Evolutionary conservation across 371 early-diverging fungal genomes (phyloP), one percentile per base, ranked within the genome.

Genomic region (Saksenaea vasiformis): DNA sequence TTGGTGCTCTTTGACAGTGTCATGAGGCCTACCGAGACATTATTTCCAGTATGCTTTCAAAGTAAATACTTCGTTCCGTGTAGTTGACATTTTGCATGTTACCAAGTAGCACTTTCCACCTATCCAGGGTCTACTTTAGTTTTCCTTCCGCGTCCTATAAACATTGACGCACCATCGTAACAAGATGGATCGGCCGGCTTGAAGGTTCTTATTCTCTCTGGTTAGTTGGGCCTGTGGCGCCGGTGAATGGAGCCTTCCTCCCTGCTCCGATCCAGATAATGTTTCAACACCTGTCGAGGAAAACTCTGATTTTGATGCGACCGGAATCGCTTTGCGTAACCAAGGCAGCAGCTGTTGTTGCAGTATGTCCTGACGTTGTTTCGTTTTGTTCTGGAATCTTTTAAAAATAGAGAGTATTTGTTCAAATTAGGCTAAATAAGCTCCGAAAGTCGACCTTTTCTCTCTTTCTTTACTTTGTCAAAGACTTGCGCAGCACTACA

Each of bases 1-100:
- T 54, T 55, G n/a, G 24, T 41, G 38, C 27, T 41, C 11, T 41
- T 47, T 19, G 51, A 27, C 24, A 13, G 26, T 2, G 9, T 34
- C 22, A 24, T 27, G 17, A 19, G 11, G 22, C 38, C 26, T 67
- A 80, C 80, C 81, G 74, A 55, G 75, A 67, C 67, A 81, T 75
- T 9, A 81, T 71, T 15, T 70, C 77, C 24, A 81, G 51, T 51
- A 81, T 76, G 54, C 75, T 71, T 27, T 81, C 82, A 68, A 71
- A 81, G 64, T 82, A 82, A 41, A 75, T 60, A 31, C 58, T 62
- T 60, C 73, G 64, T 27, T 79, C 79, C 26, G 78, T 73, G 59
- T 68, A 69, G 5, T 59, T 67, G 1, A 69, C 27, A 36, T n/a
- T 27, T 36, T 39, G 47, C 26, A 77, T 58, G 2, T 61, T 71